Percentiles rank a stretch among this genome's conserved stretches.
Evolutionary conservation across 2,329 filamentous ascomycete genomes (phyloP).

Genomic region (Aureobasidium sp.): DNA sequence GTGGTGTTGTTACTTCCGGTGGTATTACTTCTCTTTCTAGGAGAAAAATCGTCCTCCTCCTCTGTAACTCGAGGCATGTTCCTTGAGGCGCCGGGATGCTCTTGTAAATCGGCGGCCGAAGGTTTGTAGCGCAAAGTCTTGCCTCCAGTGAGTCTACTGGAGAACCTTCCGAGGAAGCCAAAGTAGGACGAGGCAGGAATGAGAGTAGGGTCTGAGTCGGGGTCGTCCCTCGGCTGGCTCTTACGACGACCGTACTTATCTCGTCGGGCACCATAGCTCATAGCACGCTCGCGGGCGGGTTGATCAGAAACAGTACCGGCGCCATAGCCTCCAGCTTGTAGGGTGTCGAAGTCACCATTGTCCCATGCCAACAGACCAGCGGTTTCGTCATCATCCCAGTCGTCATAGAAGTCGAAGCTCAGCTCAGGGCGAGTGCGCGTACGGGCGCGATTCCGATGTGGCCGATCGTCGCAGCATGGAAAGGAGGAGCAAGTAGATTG

Average conservation of each 20-base stretch:
- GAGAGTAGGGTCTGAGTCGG: constrained; percentile 68
- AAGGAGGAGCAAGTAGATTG: constrained; percentile 66
- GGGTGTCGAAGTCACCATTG: constrained; percentile 74
- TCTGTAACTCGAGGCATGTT: constrained; percentile 55
- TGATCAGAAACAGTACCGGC: constrained; percentile 37
- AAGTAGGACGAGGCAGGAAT: constrained; percentile 81
- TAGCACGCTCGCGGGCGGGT: constrained; percentile 66
- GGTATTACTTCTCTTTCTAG: constrained; percentile 67
- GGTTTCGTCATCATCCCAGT: constrained; percentile 70
- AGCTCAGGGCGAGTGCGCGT: constrained; percentile 62
- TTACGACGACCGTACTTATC: constrained; percentile 44
- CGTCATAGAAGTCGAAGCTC: constrained; percentile 95
- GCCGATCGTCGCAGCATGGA: constrained; percentile 66
- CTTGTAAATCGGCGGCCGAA: constrained; percentile 81
- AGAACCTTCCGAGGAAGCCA: constrained; percentile 75
- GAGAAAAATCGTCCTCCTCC: constrained; percentile 32
- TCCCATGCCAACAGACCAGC: constrained; percentile 68
- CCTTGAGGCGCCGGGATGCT: constrained; percentile 61
- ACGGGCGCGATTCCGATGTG: constrained; percentile 60
- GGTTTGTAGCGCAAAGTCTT: constrained; percentile 78
- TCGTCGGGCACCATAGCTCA: constrained; percentile 78
- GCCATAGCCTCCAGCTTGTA: constrained; percentile 16
- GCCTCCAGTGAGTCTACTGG: constrained; percentile 70
- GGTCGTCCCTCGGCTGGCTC: constrained; percentile 46
- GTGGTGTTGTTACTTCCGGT: constrained; percentile 72